Evolutionary conservation across 768 basidiomycete genomes (phyloP).

Genomic region (Mycena alexandri): DNA sequence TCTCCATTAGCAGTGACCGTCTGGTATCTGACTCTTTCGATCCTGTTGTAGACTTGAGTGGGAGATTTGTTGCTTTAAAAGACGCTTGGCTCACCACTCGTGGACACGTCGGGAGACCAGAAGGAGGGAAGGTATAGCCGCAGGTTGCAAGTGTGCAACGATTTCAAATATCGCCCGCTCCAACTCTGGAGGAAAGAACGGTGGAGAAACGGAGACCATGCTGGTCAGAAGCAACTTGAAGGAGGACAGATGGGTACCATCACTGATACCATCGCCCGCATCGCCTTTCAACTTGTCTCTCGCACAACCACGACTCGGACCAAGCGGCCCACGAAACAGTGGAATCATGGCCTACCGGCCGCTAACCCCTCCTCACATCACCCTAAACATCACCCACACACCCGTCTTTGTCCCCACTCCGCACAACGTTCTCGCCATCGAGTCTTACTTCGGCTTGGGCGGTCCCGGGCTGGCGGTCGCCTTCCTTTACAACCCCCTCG

Average conservation of each 20-base stretch:
- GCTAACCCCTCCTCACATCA: no score
- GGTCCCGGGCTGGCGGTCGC: conserved; percentile 17
- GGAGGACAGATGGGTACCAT: neutral
- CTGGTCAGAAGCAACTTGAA: no score
- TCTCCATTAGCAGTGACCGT: neutral
- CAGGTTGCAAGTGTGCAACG: neutral
- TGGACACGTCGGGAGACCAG: conserved; percentile 10
- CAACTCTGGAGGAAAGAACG: neutral
- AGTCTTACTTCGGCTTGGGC: conserved; percentile 16
- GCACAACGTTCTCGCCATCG: conserved; percentile 17
- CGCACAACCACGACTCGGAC: no score
- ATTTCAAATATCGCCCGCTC: conserved; percentile 14
- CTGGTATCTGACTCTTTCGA: conserved; percentile 7
- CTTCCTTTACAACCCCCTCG: conserved; percentile 19
- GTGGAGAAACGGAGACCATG: no score
- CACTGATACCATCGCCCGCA: no score
- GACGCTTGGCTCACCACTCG: conserved; percentile 1
- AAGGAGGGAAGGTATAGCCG: neutral
- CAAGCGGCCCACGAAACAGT: no score
- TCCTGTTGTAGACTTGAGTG: neutral
- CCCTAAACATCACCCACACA: neutral
- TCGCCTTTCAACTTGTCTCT: no score
- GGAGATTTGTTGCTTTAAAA: neutral
- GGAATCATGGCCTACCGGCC: no score
- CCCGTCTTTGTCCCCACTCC: conserved; percentile 15